Evolutionary conservation across 257 asterid genomes (phyloP).

Genomic region (Solanum rostratum): DNA sequence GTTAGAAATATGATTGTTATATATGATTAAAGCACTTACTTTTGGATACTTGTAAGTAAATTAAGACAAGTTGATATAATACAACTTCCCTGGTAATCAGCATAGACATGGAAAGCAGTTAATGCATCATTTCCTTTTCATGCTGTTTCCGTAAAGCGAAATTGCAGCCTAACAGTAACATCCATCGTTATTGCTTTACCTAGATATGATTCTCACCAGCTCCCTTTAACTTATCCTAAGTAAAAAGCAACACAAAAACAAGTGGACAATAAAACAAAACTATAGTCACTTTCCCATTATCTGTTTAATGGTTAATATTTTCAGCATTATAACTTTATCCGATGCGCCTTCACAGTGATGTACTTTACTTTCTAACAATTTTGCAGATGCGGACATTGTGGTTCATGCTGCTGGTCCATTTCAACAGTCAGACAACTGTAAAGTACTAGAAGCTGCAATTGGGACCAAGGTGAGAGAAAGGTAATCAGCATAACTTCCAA

Average conservation of each 20-base stretch:
- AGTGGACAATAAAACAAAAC: background rate
- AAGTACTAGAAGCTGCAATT: constrained; percentile 88
- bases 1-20: background rate
- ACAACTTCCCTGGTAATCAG: background rate
- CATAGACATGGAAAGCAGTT: background rate
- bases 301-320: background rate
- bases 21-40: background rate
- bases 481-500: constrained; percentile 29
- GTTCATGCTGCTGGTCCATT: constrained; percentile 96
- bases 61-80: background rate
- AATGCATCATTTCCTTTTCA: background rate
- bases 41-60: background rate
- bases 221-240: background rate
- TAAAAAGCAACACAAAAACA: background rate
- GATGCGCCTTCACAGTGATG: background rate
- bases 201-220: background rate
- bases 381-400: constrained; percentile 80
- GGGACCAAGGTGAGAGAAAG: constrained; percentile 92
- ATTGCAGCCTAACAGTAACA: background rate
- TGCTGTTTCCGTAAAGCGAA: background rate
- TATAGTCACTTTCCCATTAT: background rate
- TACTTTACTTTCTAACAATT: background rate
- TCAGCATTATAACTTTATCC: background rate
- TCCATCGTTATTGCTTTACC: background rate
- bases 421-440: constrained; percentile 68